Evolutionary conservation across 2,329 filamentous ascomycete species (phyloP).

Genomic region (Fusarium sp.): DNA sequence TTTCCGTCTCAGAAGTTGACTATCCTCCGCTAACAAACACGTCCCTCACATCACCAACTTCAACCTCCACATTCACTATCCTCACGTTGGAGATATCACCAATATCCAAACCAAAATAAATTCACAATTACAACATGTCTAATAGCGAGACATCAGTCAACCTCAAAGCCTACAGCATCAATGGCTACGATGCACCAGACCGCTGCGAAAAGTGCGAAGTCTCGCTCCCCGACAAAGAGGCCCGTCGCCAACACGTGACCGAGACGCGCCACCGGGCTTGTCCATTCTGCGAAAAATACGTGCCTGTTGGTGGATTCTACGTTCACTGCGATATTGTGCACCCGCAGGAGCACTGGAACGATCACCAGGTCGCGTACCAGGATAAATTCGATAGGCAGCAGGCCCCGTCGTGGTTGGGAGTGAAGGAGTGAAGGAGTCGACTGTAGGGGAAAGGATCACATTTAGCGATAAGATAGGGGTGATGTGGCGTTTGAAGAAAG

Average conservation of each 20-base stretch:
- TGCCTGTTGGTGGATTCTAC: constrained; percentile 7
- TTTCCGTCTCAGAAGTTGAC: rapidly evolving
- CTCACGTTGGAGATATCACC: neutral
- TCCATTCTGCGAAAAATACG: neutral
- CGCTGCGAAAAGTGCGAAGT: constrained; percentile 9
- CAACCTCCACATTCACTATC: neutral
- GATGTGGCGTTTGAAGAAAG: too few species aligned
- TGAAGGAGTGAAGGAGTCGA: neutral
- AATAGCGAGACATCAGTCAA: constrained; percentile 18
- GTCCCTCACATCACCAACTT: neutral
- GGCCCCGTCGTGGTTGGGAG: neutral
- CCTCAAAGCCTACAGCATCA: constrained; percentile 63
- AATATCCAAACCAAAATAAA: neutral
- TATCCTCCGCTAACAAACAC: neutral
- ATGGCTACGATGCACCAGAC: constrained; percentile 52
- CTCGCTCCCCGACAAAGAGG: neutral
- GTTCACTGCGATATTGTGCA: neutral
- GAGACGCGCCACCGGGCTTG: constrained; percentile 11
- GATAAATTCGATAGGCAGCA: neutral
- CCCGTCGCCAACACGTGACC: neutral
- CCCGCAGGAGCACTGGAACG: constrained; percentile 9
- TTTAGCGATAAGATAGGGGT: too few species aligned
- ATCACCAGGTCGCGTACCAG: constrained; percentile 2
- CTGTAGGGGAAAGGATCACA: neutral
- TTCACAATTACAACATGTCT: neutral